Percentiles rank a stretch among this genome's conserved stretches.
Evolutionary conservation across 139 green algal species (phyloP).

Genomic region (Chlorella sp.): DNA sequence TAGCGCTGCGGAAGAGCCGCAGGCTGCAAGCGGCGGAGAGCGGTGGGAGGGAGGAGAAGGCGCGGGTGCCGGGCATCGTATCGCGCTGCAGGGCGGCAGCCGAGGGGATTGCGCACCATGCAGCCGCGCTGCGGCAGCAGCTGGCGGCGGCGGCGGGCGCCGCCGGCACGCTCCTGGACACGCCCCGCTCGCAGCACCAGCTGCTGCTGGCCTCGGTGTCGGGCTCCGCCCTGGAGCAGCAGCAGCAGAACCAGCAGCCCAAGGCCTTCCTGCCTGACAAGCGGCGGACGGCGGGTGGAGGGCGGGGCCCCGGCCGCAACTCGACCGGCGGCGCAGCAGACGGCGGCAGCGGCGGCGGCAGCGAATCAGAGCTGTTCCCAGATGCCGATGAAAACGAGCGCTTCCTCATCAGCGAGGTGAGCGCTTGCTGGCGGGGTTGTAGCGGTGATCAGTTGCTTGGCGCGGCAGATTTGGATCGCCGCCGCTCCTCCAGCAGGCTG

Average conservation of each 20-base stretch:
- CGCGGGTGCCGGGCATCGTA: not conserved
- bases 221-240: not conserved
- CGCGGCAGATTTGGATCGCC: not conserved
- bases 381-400: conserved; percentile 47
- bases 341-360: not conserved
- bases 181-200: not conserved
- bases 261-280: conserved; percentile 21
- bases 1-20: no score
- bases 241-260: not conserved
- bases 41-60: no score
- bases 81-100: not conserved
- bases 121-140: not conserved
- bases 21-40: no score
- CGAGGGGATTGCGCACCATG: not conserved
- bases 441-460: not conserved
- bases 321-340: not conserved
- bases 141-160: conserved; percentile 1
- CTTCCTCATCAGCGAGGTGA: conserved; percentile 78
- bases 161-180: not conserved
- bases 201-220: conserved; percentile 31
- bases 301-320: not conserved
- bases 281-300: not conserved
- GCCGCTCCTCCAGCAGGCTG: not conserved
- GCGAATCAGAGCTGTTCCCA: not conserved
- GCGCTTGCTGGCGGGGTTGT: not conserved